These are phyloP conservation scores for Volvox africanus DNA, from an alignment of 139 green algal genomes.

Conservation along the genomic window DNA sequence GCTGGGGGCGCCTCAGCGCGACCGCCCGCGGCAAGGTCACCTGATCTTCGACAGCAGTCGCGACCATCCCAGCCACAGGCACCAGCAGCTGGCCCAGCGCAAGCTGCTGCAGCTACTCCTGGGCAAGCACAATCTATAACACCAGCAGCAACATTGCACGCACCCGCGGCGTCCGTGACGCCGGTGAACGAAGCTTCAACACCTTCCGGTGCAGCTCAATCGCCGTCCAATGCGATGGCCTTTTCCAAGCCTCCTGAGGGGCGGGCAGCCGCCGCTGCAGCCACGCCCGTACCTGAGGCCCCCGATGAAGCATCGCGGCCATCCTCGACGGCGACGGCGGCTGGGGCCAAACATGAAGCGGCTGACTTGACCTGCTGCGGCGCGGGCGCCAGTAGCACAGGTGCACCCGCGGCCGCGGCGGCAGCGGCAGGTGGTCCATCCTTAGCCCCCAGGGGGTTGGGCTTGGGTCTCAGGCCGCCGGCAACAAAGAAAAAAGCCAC, in stretches of 20 bases:
- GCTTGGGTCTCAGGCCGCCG: slow-evolving; percentile 42
- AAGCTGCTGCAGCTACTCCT: not conserved
- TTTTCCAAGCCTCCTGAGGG: not conserved
- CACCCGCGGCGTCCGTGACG: not conserved
- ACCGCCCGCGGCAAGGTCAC: not conserved
- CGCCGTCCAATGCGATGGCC: not conserved
- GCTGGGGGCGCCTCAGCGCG: not conserved
- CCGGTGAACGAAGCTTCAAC: too few relatives aligned
- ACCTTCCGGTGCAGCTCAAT: not conserved
- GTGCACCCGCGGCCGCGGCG: not conserved
- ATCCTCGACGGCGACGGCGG: not conserved
- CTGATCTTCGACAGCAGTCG: not conserved
- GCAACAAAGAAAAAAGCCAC: slow-evolving; percentile 60
- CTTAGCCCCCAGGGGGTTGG: slow-evolving; percentile 38
- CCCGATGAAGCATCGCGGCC: not conserved
- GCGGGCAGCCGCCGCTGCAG: not conserved
- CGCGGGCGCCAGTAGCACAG: not conserved
- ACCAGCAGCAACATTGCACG: not conserved
- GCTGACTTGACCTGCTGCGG: too few relatives aligned
- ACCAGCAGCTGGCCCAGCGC: not conserved
- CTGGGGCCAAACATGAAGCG: not conserved
- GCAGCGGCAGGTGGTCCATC: not conserved
- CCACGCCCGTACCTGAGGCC: not conserved
- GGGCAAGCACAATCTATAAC: not conserved
- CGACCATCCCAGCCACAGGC: not conserved